Evolutionary conservation across 1,284 basidiomycete genomes (phyloP), one percentile per base, ranked within the genome.

Genomic region (Boletellus deceptivus): DNA sequence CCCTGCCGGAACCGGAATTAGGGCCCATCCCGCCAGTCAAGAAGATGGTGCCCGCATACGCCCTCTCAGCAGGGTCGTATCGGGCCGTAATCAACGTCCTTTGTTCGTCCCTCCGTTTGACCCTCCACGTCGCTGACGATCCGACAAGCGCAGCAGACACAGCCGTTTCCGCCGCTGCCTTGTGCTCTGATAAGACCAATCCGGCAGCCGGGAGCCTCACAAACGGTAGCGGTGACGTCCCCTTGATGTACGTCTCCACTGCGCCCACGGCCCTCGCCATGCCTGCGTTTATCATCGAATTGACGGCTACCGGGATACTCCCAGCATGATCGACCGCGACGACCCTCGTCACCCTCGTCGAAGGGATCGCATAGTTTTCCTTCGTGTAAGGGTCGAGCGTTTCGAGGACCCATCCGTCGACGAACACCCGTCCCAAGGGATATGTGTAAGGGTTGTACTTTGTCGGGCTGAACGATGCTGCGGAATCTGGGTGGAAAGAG

Each of bases 331-430:
- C 95, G 50, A 97, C 79, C 0, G 93, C 89, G 6, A 90, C 84
- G 37, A 98, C 77, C 56, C 94, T 82, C 43, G 91, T 96, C 69
- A 93, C 95, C 48, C 90, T 75, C 22, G 96, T 93, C 3, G 94
- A 98, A 0, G 96, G 96, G 41, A 99, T 98, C 14, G 91, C 83
- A 65, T 95, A 96, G 60, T 93, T 94, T 68, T 97, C 93, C 53
- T 89, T 87, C 39, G 92, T 92, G 67, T 99, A 99, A 0, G 97
- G 96, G 67, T 99, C 96, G 40, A 99, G 78, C 1, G 95, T 98
- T 73, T 99, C 94, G 58, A 98, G 71, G 40, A 98, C 87, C 97
- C 97, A 99, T 1, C 91, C 96, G 60, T 98, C 94, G 3, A 99
- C 74, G 55, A 92, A 86, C 40, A 95, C 76, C 18, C 89, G 84